Conservation (phyloP, 768 basidiomycete species). For the Cystofilobasidium ferigula region DNA sequence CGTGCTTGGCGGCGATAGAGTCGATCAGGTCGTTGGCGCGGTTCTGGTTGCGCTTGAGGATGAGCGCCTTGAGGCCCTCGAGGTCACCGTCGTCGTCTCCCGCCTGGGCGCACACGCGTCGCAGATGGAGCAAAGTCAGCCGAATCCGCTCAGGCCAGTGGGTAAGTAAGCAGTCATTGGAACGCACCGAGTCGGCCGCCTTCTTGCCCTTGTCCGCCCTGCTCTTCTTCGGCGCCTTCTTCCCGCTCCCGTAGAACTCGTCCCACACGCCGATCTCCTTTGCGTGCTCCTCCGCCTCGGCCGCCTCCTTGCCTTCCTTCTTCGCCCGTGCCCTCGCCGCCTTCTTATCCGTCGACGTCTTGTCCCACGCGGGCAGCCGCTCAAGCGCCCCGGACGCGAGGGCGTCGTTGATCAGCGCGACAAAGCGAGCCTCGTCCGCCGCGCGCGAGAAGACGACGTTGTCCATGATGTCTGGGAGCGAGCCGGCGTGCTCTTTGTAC, state of each 20-base stretch:
- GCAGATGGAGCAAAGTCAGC: background rate
- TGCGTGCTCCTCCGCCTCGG: slow-evolving; percentile 67
- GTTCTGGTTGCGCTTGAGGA: background rate
- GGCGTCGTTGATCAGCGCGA: slow-evolving; percentile 54
- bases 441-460: slow-evolving; percentile 73
- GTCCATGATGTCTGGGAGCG: slow-evolving; percentile 68
- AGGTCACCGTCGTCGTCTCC: slow-evolving; percentile 2
- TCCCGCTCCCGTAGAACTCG: slow-evolving; percentile 33
- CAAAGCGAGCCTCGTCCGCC: slow-evolving; percentile 76
- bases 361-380: slow-evolving; percentile 50
- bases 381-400: slow-evolving; percentile 53
- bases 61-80: slow-evolving; percentile 5
- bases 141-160: background rate
- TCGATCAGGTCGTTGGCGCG: background rate
- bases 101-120: too few species aligned
- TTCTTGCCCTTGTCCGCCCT: slow-evolving; percentile 5
- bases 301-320: slow-evolving; percentile 63
- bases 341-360: slow-evolving; percentile 66
- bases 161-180: background rate
- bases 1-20: background rate
- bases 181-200: background rate
- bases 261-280: slow-evolving; percentile 89
- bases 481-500: slow-evolving; percentile 61
- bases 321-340: slow-evolving; percentile 62
- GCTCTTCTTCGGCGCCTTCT: slow-evolving; percentile 4